Evolutionary conservation across 176 grass and related monocot genomes (phyloP), one percentile per base, ranked within the genome.

Genomic region (Oryza australiensis): DNA sequence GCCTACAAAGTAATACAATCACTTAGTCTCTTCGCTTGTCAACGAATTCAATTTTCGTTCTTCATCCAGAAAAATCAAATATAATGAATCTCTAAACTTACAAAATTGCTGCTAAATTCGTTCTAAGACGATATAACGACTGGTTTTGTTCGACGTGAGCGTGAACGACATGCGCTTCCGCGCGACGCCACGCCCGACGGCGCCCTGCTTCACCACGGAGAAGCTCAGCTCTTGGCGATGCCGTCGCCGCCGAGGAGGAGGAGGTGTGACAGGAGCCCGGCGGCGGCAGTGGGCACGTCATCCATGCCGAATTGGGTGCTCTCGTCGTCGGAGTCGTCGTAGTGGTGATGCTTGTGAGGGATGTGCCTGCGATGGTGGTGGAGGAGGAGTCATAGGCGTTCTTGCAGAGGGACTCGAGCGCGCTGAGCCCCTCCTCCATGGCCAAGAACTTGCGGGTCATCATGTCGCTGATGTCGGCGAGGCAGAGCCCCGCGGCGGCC

Each of bases 401-500:
- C 76, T 87, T 93, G 88, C 88, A 95, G 57, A 98, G 90, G 8
- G 57, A 79, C 33, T 98, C 95, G 3, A 98, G 76, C 34, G 82
- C 69, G 67, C 95, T 98, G 15, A 86, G 87, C 9, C 78, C 92
- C 15, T 91, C 89, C 74, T 89, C 87, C 12, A 82, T 7, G 4
- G 81, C 72, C 66, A 80, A 78, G 48, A 83, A 89, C 72, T 92
- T 84, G 4, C 92, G 92, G 2, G 90, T 94, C 92, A 98, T 95
- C 92, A 94, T 95, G 84, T 93, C 91, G 26, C 92, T 90, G 42
- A 94, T 91, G 85, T 98, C 95, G 9, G 92, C 86, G 35, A 98
- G 86, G 84, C 95, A 94, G 35, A 94, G 88, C 12, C 95, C 90
- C 5, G 81, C 90, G 3, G 84, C 87, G 7, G 84, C 81, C 30